phyloP scores from a whole-genome alignment of 2,329 filamentous ascomycete species.

The Ascocoryne sarcoides region DNA sequence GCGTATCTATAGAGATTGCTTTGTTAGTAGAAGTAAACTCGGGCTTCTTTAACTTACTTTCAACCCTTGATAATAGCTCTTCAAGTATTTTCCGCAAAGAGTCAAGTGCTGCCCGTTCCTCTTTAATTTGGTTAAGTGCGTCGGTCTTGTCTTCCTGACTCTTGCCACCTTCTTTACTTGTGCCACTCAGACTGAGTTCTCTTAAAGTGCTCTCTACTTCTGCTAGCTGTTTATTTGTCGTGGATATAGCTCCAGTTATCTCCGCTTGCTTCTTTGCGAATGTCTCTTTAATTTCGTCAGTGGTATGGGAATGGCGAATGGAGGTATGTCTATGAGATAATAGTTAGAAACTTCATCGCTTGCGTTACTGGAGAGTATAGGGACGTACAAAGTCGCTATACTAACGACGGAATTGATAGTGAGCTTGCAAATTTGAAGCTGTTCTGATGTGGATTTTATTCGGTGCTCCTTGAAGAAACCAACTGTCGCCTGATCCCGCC shows the following conservation, averaged over 20 bases:
- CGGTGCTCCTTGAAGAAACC: slow-evolving; percentile 30
- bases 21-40: no score
- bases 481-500: slow-evolving; percentile 27
- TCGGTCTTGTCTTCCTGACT: slow-evolving; percentile 11
- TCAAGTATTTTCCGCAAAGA: slow-evolving; percentile 17
- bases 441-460: slow-evolving; percentile 29
- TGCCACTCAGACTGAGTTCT: slow-evolving; percentile 21
- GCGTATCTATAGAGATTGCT: no score
- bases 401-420: slow-evolving; percentile 25
- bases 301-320: slow-evolving; percentile 26
- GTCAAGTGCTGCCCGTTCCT: slow-evolving; percentile 15
- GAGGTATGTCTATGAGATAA: slow-evolving; percentile 27
- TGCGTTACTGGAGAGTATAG: slow-evolving; percentile 7
- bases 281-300: slow-evolving; percentile 27
- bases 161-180: slow-evolving; percentile 12
- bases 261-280: slow-evolving; percentile 25
- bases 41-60: no score
- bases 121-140: slow-evolving; percentile 18
- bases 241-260: slow-evolving; percentile 22
- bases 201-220: slow-evolving; percentile 23
- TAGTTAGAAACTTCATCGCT: no score
- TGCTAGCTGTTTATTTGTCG: slow-evolving; percentile 18
- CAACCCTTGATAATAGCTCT: slow-evolving; percentile 18
- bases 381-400: slow-evolving; percentile 28
- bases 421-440: slow-evolving; percentile 29